Percentiles rank a stretch among this genome's conserved stretches.
These are phyloP conservation scores for Ustilago lituana DNA, from an alignment of 1,284 basidiomycete species.

Conservation along the genomic window DNA sequence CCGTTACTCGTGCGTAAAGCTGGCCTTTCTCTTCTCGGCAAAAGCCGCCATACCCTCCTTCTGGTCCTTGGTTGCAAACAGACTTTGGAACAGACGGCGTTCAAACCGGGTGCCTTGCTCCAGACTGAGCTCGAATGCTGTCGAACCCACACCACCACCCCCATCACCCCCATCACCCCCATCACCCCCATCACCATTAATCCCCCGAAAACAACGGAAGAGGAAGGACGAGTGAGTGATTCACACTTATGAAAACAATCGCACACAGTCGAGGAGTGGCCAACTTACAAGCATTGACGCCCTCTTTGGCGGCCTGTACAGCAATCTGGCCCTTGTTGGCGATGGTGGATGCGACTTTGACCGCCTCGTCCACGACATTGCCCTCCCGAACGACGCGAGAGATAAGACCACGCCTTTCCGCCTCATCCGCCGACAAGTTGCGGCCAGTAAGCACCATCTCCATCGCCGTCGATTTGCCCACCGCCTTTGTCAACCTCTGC, in stretches of 20 bases:
- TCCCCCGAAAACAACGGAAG: not conserved
- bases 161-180: no score
- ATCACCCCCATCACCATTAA: no score
- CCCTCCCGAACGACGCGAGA: constrained; percentile 77
- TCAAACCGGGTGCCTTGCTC: constrained; percentile 87
- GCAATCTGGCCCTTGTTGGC: constrained; percentile 85
- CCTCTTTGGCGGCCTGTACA: constrained; percentile 92
- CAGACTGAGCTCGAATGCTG: constrained; percentile 80
- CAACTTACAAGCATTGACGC: constrained; percentile 83
- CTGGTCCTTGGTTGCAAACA: constrained; percentile 95
- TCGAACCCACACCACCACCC: not conserved
- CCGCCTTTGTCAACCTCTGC: constrained; percentile 82
- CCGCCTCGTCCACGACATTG: constrained; percentile 85
- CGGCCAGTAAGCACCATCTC: constrained; percentile 88
- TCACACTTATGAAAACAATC: no score
- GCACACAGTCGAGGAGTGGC: no score
- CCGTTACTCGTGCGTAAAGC: constrained; percentile 61
- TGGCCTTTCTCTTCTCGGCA: constrained; percentile 85
- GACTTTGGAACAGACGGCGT: constrained; percentile 86
- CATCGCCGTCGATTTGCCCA: constrained; percentile 96
- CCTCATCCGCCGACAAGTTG: constrained; percentile 79
- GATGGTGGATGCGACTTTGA: constrained; percentile 82
- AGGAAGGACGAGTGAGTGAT: no score
- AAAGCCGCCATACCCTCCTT: constrained; percentile 99
- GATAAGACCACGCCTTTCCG: constrained; percentile 84